Evolutionary conservation across 441 rosid species (phyloP).

Genomic region (Rhodomyrtus psidioides): DNA sequence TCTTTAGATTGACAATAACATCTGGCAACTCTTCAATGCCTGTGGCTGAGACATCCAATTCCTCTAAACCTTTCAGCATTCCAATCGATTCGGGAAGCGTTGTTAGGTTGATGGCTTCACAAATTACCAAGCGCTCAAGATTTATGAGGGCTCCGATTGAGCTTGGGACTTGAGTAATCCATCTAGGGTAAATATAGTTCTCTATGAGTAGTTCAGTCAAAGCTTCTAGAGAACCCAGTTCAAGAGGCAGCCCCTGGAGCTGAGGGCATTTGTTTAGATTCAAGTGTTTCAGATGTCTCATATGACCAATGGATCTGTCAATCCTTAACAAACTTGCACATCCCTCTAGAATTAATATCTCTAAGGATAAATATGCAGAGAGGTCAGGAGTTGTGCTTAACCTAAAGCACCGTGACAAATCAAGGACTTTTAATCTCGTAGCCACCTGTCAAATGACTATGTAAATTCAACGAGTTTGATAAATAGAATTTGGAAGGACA

Average conservation of each 20-base stretch:
- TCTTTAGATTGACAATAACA: not conserved
- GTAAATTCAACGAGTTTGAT: accelerated
- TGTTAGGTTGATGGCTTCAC: not conserved
- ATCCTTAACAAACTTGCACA: accelerated
- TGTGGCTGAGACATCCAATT: accelerated
- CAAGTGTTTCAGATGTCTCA: not conserved
- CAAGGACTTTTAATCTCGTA: not conserved
- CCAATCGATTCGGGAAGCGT: not conserved
- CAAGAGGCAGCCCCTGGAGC: not conserved
- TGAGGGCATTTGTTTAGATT: not conserved
- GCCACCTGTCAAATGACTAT: not conserved
- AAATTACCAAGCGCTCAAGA: not conserved
- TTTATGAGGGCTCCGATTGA: not conserved
- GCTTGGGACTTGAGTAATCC: not conserved
- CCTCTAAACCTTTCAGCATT: not conserved
- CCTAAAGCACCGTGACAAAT: accelerated
- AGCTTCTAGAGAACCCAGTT: not conserved
- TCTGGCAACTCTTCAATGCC: not conserved
- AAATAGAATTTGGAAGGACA: no score
- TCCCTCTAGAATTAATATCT: accelerated
- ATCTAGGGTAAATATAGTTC: not conserved
- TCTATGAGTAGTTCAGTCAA: not conserved
- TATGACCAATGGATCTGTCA: not conserved
- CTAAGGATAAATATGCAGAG: not conserved
- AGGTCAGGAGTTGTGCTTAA: not conserved